Percentiles rank a stretch among this genome's conserved stretches.
Evolutionary conservation across 345 rosid species (phyloP).

Genomic region (Dimocarpus longan): DNA sequence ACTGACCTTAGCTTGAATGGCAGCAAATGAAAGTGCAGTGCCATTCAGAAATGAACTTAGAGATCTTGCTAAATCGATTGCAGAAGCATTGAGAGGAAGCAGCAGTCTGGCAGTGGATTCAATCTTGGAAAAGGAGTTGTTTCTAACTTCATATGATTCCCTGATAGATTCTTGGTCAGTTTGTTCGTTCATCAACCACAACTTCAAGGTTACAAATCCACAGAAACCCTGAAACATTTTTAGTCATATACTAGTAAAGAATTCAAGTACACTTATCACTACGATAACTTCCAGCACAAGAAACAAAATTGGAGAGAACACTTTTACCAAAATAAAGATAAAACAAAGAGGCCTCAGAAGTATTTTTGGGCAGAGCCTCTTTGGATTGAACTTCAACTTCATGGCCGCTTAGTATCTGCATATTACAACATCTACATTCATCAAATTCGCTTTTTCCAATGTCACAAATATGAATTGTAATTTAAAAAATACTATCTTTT

Average conservation of each 20-base stretch:
- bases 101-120: conserved; percentile 36
- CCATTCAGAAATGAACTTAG: conserved; percentile 36
- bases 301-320: too few species aligned
- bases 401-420: conserved; percentile 18
- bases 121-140: conserved; percentile 20
- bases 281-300: too few species aligned
- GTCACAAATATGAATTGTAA: too few species aligned
- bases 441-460: not conserved
- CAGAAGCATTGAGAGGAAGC: conserved; percentile 32
- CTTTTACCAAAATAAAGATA: conserved; percentile 25
- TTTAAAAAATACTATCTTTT: too few species aligned
- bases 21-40: conserved; percentile 32
- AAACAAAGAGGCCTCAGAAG: conserved; percentile 26
- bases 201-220: conserved; percentile 12
- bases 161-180: conserved; percentile 8
- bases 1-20: conserved; percentile 33
- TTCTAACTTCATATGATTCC: conserved; percentile 10
- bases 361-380: conserved; percentile 20
- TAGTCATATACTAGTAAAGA: not conserved
- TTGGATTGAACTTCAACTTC: conserved; percentile 27
- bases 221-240: conserved; percentile 28
- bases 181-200: conserved; percentile 20
- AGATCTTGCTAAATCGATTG: conserved; percentile 34
- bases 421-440: not conserved
- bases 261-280: too few species aligned